These are phyloP conservation scores for Voacanga thouarsii DNA, from an alignment of 257 asterid species.

Conservation along the genomic window DNA sequence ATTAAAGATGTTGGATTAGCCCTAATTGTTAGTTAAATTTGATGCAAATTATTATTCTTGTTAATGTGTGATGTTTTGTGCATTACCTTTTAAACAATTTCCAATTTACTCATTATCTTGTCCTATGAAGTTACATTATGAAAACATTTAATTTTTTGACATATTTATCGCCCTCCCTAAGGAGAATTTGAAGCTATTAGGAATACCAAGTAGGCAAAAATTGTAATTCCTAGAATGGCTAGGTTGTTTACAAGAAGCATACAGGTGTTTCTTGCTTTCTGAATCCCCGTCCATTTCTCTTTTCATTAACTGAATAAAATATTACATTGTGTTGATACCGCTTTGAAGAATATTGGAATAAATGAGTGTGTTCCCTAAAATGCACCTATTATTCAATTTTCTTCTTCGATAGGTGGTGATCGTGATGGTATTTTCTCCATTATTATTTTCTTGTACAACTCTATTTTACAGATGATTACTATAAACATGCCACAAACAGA, in stretches of 20 bases:
- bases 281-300: neutral
- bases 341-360: conserved; percentile 88
- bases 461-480: neutral
- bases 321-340: conserved; percentile 86
- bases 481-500: neutral
- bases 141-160: neutral
- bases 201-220: neutral
- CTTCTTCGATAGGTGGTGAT: conserved; percentile 99
- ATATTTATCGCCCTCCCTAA: neutral
- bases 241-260: neutral
- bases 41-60: neutral
- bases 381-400: conserved; percentile 89
- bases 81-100: neutral
- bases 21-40: conserved; percentile 2
- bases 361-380: conserved; percentile 90
- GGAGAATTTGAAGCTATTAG: neutral
- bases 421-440: conserved; percentile 65
- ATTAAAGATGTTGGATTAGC: neutral
- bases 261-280: neutral
- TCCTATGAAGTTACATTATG: neutral
- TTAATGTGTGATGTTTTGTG: neutral
- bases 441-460: neutral
- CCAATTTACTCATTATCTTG: conserved; percentile 5
- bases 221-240: neutral
- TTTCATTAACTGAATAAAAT: conserved; percentile 17